Evolutionary conservation across 306 rosid genomes (phyloP).

Genomic region (Luffa aegyptiaca): DNA sequence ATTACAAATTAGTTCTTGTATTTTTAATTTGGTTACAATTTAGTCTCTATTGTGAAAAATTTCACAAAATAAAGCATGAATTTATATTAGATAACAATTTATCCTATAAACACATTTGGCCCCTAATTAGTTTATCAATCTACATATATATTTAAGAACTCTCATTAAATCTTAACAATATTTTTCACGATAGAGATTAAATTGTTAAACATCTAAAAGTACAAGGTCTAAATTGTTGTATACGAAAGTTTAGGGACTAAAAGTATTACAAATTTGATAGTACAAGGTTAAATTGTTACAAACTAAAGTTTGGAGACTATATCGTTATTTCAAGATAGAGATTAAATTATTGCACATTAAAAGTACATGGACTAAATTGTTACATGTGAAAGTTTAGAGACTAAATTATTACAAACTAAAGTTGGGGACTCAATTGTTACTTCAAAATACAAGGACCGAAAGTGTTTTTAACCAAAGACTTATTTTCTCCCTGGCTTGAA

Average conservation of each 20-base stretch:
- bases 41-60: background rate
- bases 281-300: background rate
- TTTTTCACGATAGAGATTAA: background rate
- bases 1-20: no score
- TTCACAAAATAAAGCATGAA: background rate
- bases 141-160: background rate
- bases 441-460: background rate
- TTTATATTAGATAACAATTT: no score
- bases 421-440: background rate
- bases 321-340: background rate
- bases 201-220: no score
- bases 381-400: background rate
- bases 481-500: background rate
- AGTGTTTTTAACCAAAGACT: background rate
- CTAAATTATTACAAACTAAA: background rate
- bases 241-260: background rate
- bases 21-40: background rate
- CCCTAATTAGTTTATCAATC: no score
- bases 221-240: background rate
- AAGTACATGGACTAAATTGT: background rate
- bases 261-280: no score
- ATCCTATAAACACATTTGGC: background rate
- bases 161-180: background rate
- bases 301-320: background rate
- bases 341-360: background rate